A percentile compares a stretch with the other conserved stretches of the same genome.
Evolutionary conservation across 257 asterid species (phyloP).

Genomic region (Ilex asprella): DNA sequence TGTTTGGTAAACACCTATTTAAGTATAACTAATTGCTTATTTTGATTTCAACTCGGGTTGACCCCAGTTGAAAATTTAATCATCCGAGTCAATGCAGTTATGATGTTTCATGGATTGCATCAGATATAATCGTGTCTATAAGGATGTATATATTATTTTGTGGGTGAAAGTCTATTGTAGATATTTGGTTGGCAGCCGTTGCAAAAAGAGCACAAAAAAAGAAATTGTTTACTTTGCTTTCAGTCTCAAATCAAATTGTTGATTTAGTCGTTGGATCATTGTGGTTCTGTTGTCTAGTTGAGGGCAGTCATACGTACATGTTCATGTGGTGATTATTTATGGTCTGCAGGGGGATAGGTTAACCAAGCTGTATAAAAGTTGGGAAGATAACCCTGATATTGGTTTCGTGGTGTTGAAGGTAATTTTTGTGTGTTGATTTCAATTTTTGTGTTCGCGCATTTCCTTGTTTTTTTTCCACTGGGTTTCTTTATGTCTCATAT

Average conservation of each 20-base stretch:
- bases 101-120: neutral
- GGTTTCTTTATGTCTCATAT: conserved; percentile 5
- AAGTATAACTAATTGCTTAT: neutral
- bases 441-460: neutral
- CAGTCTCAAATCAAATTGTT: neutral
- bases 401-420: conserved; percentile 81
- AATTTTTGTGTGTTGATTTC: conserved; percentile 8
- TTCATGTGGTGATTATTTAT: conserved; percentile 8
- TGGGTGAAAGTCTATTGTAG: neutral
- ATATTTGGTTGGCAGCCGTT: conserved; percentile 3
- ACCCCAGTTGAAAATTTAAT: conserved; percentile 6
- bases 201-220: too few relatives aligned
- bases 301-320: neutral
- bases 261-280: neutral
- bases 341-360: conserved; percentile 53
- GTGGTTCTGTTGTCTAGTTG: neutral
- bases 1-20: too few relatives aligned
- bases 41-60: neutral
- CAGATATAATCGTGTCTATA: too few relatives aligned
- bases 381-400: conserved; percentile 79
- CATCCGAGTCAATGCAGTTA: conserved; percentile 5
- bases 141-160: too few relatives aligned
- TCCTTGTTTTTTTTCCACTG: neutral
- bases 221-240: too few relatives aligned
- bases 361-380: conserved; percentile 65